Evolutionary conservation across 2,329 filamentous ascomycete genomes (phyloP).

Genomic region (Talaromyces amestolkiae): DNA sequence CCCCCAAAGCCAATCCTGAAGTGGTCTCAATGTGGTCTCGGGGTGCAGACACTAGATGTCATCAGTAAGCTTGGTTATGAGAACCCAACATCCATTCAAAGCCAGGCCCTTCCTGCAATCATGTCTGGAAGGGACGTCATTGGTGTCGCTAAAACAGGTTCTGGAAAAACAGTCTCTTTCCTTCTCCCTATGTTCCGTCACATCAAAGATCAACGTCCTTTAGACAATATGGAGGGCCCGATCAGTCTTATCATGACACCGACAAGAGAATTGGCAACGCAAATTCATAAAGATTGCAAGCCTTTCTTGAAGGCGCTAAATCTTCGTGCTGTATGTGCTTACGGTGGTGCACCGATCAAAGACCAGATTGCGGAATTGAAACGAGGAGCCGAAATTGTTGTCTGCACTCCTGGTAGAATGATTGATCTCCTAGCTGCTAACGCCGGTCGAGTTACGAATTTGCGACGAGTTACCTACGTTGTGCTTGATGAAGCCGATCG

Average conservation of each 20-base stretch:
- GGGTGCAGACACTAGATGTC: slow-evolving; percentile 81
- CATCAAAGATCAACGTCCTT: slow-evolving; percentile 84
- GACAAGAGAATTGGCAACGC: slow-evolving; percentile 86
- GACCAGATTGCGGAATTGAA: slow-evolving; percentile 97
- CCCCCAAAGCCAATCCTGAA: slow-evolving; percentile 92
- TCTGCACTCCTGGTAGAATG: slow-evolving; percentile 91
- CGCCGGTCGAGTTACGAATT: slow-evolving; percentile 87
- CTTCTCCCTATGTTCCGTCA: slow-evolving; percentile 96
- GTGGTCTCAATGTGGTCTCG: slow-evolving; percentile 92
- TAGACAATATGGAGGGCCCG: slow-evolving; percentile 82
- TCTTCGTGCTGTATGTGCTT: slow-evolving; percentile 84
- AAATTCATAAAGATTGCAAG: slow-evolving; percentile 93
- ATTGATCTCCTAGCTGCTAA: slow-evolving; percentile 94
- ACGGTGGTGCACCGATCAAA: slow-evolving; percentile 92
- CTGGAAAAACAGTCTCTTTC: slow-evolving; percentile 95
- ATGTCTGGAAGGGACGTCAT: slow-evolving; percentile 97
- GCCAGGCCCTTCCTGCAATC: slow-evolving; percentile 88
- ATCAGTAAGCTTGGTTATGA: slow-evolving; percentile 79
- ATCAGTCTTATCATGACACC: slow-evolving; percentile 89
- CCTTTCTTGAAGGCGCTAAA: slow-evolving; percentile 86
- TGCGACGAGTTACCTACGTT: slow-evolving; percentile 85
- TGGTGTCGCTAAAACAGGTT: slow-evolving; percentile 95
- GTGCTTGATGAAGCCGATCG: slow-evolving; percentile 96
- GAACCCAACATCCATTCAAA: slow-evolving; percentile 87
- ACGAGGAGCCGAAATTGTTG: slow-evolving; percentile 88